Evolutionary conservation across 2,329 filamentous ascomycete genomes (phyloP), one percentile per base, ranked within the genome.

Genomic region (Diaporthe velutina): DNA sequence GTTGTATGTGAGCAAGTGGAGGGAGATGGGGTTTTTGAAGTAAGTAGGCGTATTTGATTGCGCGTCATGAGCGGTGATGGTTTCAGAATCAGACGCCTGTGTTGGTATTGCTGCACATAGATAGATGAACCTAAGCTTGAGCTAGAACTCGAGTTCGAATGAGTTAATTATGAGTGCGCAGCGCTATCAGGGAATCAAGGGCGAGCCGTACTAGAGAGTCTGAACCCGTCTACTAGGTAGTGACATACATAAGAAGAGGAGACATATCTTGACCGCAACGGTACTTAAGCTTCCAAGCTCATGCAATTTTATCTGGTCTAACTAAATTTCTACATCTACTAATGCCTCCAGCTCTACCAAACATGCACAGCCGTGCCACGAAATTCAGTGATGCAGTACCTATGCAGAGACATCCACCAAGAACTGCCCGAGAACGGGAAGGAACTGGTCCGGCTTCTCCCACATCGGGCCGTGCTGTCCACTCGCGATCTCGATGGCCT

Each of bases 1-100:
- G 25, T 22, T 64, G 38, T 64, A 64, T 45, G 38, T 64, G 15
- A 30, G 17, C 38, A 64, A 64, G 30, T 64, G 58, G 58, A 45
- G 38, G 38, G 58, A 64, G 25, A 64, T 45, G 38, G n/a, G 38
- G 4, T 45, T 64, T 19, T 45, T 64, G 58, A 64, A 45, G 12
- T 64, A 22, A 64, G 1, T 30, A 2, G 3, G 45, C 1, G 19
- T 19, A 25, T 38, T 12, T 40, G 0, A 9, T 19, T 6, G 12
- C 5, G 13, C 13, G 6, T 35, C 19, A 13, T 3, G 10, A 6
- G 17, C 7, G 52, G 28, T 25, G n/a, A n/a, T n/a, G n/a, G n/a
- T n/a, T n/a, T n/a, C n/a, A n/a, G n/a, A 9, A 17, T 25, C 10
- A 3, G n/a, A 12, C 48, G 48, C 22, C 10, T 3, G 22, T 50